Base-by-base conservation (phyloP, 129 eudicot genomes). In the Flaveria sonorensis region DNA sequence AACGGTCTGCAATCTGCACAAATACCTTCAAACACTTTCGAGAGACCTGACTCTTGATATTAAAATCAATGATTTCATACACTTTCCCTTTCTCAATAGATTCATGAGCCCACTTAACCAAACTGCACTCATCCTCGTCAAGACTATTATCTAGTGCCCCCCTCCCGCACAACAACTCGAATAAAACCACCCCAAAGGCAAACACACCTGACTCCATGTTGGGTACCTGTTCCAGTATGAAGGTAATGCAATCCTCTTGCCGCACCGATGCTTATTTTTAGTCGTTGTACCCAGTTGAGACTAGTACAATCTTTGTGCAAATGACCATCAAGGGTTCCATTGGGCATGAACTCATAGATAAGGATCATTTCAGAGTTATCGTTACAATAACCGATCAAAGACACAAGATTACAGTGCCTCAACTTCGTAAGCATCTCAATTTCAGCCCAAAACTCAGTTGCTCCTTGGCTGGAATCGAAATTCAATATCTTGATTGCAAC, bases 281-380 rank as follows among this genome's bases (percentile, higher is more conserved):
- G 12, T 20, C 63, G 30, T 56, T 56, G 63, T 56, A 56, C 63
- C 63, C 63, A 56, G 21, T 28, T 20, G 14, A 56, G 28, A 9
- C 63, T 56, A 20, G 32, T 9, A 7, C 63, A 30, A 3, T 56
- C 20, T 57, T 10, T 57, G 14, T 7, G 32, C 32, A 57, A 57
- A 57, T 57, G 64, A 57, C 13, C 32, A 57, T 56, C 63, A 8
- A 56, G 30, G 63, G 63, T 56, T 56, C 63, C 30, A 56, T 56
- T 11, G 9, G 63, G 63, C 63, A 56, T 56, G 10, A 56, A 56
- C 15, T 56, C 63, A 0, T 56, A 56, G 32, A 56, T 20, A 7
- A 56, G 63, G 63, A 56, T 56, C 63, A 56, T 56, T 28, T 56
- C 30, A 9, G 63, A 56, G 63, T 56, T 56, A 56, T 56, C 63